These are phyloP conservation scores for Vaucheria bursata DNA, from an alignment of 352 stramenopile genomes.

Conservation along the genomic window DNA sequence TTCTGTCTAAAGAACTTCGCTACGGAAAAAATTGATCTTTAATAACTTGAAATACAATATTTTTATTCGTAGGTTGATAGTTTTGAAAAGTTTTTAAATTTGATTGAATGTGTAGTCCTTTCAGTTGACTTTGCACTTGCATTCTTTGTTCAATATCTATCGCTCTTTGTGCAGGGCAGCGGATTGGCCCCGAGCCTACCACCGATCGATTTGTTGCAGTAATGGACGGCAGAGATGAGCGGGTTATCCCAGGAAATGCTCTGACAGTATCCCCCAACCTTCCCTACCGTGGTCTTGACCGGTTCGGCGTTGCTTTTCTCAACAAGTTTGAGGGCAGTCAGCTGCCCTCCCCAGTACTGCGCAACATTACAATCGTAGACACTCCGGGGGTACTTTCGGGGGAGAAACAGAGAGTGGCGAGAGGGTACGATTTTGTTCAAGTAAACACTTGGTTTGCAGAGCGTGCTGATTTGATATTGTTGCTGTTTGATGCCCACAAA, in stretches of 20 bases:
- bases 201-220: slow-evolving; percentile 95
- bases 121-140: too few relatives aligned
- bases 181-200: slow-evolving; percentile 94
- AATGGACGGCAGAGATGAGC: slow-evolving; percentile 91
- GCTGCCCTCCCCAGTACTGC: slow-evolving; percentile 78
- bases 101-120: too few relatives aligned
- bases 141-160: too few relatives aligned
- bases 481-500: slow-evolving; percentile 99
- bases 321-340: slow-evolving; percentile 81
- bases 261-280: slow-evolving; percentile 85
- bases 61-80: too few relatives aligned
- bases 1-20: too few relatives aligned
- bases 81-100: too few relatives aligned
- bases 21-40: too few relatives aligned
- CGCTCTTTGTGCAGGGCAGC: too few relatives aligned
- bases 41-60: too few relatives aligned
- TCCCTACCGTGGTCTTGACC: slow-evolving; percentile 75
- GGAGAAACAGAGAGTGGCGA: slow-evolving; percentile 91
- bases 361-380: slow-evolving; percentile 93
- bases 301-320: slow-evolving; percentile 94
- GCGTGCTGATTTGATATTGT: slow-evolving; percentile 89
- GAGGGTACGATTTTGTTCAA: slow-evolving; percentile 64
- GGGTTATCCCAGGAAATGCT: slow-evolving; percentile 91
- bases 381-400: slow-evolving; percentile 93
- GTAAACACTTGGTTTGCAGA: slow-evolving; percentile 68